A percentile compares a stretch with the other conserved stretches of the same genome.
These are phyloP conservation scores for Agrocybe chaxingu DNA, from an alignment of 768 basidiomycete species.

Conservation along the genomic window DNA sequence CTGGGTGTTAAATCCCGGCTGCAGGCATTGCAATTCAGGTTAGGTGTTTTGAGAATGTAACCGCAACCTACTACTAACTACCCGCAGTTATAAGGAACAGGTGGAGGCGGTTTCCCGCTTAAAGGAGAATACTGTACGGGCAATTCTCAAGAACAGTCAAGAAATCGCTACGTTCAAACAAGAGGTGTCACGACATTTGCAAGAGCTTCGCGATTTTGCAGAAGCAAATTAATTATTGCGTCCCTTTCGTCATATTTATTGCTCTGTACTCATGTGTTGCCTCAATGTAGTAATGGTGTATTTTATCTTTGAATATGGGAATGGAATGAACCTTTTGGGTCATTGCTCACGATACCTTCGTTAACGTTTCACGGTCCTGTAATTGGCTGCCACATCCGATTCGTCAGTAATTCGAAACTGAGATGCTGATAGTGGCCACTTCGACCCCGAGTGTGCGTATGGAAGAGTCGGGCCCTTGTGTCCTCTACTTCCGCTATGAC, in stretches of 20 bases:
- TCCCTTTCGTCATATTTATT: slow-evolving; percentile 3
- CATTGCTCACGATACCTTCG: neutral
- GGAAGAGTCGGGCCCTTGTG: too few species aligned
- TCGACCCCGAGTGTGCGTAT: too few species aligned
- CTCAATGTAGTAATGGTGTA: neutral
- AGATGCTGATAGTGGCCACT: too few species aligned
- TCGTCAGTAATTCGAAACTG: too few species aligned
- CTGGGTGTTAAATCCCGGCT: slow-evolving; percentile 78
- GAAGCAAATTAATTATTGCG: slow-evolving; percentile 31
- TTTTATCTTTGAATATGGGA: neutral
- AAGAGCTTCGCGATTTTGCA: slow-evolving; percentile 65
- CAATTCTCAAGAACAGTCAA: slow-evolving; percentile 80
- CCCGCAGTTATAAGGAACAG: slow-evolving; percentile 70
- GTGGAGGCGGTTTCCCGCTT: slow-evolving; percentile 70
- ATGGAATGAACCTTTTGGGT: neutral
- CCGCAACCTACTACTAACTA: slow-evolving; percentile 2
- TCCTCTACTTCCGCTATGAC: too few species aligned
- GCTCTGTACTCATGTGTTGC: slow-evolving; percentile 1
- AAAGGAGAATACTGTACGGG: slow-evolving; percentile 76
- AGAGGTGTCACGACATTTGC: slow-evolving; percentile 68
- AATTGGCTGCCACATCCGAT: too few species aligned
- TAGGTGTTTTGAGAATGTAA: slow-evolving; percentile 1
- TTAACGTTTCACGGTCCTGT: too few species aligned
- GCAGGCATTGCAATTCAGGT: slow-evolving; percentile 74
- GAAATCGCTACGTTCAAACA: slow-evolving; percentile 83